Evolutionary conservation across 2,329 filamentous ascomycete genomes (phyloP).

Genomic region (Beauveria brongniartii): DNA sequence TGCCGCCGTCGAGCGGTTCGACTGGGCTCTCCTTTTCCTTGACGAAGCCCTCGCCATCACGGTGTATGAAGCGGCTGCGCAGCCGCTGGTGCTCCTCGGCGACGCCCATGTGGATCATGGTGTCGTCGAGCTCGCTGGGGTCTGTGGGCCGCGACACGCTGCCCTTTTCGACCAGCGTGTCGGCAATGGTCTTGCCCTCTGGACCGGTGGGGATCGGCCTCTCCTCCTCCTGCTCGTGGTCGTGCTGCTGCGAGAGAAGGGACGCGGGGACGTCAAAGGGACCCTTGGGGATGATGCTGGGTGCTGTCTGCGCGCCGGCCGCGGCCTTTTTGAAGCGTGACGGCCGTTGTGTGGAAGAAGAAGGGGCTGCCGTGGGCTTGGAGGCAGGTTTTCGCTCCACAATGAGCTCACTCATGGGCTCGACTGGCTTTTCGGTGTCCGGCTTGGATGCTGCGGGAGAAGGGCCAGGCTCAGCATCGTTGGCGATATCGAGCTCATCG

Average conservation of each 20-base stretch:
- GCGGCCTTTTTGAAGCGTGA: slow-evolving; percentile 45
- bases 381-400: slow-evolving; percentile 35
- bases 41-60: slow-evolving; percentile 68
- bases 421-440: slow-evolving; percentile 27
- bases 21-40: slow-evolving; percentile 60
- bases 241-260: slow-evolving; percentile 28
- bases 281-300: slow-evolving; percentile 26
- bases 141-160: slow-evolving; percentile 21
- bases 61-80: slow-evolving; percentile 75
- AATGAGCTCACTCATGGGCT: slow-evolving; percentile 43
- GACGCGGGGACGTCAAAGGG: slow-evolving; percentile 36
- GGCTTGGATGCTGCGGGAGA: slow-evolving; percentile 14
- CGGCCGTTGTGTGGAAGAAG: slow-evolving; percentile 25
- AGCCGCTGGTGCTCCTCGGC: slow-evolving; percentile 74
- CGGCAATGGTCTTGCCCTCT: slow-evolving; percentile 48
- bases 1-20: slow-evolving; percentile 57
- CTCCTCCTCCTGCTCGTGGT: slow-evolving; percentile 27
- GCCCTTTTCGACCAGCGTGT: slow-evolving; percentile 49
- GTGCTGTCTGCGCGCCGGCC: slow-evolving; percentile 9
- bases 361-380: slow-evolving; percentile 13
- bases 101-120: slow-evolving; percentile 67
- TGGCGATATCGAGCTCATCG: slow-evolving; percentile 61
- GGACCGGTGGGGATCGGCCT: slow-evolving; percentile 38
- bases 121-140: slow-evolving; percentile 61
- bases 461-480: slow-evolving; percentile 20